Base-by-base conservation (phyloP, 805 yeast genomes). In the Maudiozyma barnettii region DNA sequence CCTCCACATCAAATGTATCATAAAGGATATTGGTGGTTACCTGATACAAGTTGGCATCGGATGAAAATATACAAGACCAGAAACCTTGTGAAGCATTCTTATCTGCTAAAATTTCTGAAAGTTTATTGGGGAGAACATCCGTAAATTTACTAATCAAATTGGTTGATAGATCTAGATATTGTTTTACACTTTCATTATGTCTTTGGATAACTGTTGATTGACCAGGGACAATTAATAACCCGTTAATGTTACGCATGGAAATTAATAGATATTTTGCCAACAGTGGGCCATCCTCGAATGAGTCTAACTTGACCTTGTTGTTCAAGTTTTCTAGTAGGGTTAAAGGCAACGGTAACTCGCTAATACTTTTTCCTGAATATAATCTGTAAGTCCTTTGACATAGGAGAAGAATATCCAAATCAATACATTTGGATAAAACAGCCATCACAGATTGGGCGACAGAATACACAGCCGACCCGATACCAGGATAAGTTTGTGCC, bases 1-100 rank as follows among this genome's bases (percentile, higher is more conserved):
- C 96, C 47, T 78, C 81, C 13, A 81, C 85, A 61, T 88, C 95
- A 61, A 78, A 84, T 0, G 85, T 78, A 53, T 85, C 91, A 56
- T 84, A 82, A 3, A 89, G 61, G 19, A 87, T 71, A 51, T 82
- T 82, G 5, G 84, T 73, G 1, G 90, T 83, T 1, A 82, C 73
- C 58, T 86, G 88, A 49, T 81, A 82, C 3, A 82, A 64, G 16
- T 65, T 67, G 20, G 69, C 69, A 43, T 75, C 70, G 0, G 89
- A 78, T 0, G 90, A 78, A 46, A 87, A 77, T 2, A 86, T 67
- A 58, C 86, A 79, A 1, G 88, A 74, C 86, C 95, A 84, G 47
- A 84, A 73, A 0, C 90, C 84, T n/a, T 62, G 59, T 43, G 82
- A 68, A 4, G 79, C 73, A 2, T 65, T 61, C n/a, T 64, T 56